Evolutionary conservation across 306 rosid genomes (phyloP).

Genomic region (Hylodesmum podocarpum): DNA sequence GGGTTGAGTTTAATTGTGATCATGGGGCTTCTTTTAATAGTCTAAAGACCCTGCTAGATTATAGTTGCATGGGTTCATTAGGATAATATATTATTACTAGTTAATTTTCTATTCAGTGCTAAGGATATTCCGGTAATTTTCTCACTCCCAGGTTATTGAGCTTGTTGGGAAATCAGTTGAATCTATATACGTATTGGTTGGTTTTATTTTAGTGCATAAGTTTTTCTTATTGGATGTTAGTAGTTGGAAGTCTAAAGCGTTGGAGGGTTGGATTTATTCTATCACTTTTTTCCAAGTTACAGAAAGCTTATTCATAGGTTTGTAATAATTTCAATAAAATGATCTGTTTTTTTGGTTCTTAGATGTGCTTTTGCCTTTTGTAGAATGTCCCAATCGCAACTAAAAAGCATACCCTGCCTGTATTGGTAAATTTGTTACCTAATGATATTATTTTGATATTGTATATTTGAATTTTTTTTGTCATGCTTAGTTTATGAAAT

Average conservation of each 20-base stretch:
- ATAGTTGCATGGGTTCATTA: not conserved
- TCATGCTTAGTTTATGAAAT: conserved; percentile 9
- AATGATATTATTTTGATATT: not conserved
- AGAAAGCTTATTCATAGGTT: not conserved
- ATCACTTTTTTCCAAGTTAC: not conserved
- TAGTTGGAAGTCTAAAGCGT: not conserved
- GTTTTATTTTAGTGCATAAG: not conserved
- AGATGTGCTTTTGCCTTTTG: not conserved
- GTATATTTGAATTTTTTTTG: not conserved
- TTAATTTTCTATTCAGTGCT: not conserved
- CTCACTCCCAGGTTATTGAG: not conserved
- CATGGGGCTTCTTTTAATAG: not conserved
- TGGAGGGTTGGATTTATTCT: not conserved
- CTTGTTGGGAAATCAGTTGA: not conserved
- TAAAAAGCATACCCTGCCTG: not conserved
- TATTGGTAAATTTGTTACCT: not conserved
- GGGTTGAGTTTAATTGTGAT: conserved; percentile 3
- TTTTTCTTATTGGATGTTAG: not conserved
- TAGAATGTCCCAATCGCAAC: not conserved
- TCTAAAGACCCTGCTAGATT: not conserved
- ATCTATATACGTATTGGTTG: not conserved
- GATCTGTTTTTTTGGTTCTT: not conserved
- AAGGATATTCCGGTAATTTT: not conserved
- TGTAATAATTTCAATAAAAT: not conserved
- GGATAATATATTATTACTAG: not conserved